Conservation (phyloP, 2,329 filamentous ascomycete genomes). For the Alternaria triticimaculans region DNA sequence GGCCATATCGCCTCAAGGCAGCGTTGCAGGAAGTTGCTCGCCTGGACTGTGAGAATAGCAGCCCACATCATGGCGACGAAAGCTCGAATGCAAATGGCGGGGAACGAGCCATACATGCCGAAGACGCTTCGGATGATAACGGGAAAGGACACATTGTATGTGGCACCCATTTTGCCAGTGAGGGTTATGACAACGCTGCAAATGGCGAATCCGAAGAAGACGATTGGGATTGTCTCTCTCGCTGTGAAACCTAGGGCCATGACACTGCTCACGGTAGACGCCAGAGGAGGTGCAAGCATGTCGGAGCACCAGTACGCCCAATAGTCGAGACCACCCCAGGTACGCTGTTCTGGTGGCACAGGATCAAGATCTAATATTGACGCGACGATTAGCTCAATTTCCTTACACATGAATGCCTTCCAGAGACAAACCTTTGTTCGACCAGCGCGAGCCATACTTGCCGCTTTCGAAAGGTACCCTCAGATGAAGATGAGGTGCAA, state of each 20-base stretch:
- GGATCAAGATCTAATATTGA: conserved; percentile 40
- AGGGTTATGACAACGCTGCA: conserved; percentile 58
- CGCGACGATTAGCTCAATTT: not conserved
- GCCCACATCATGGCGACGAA: conserved; percentile 58
- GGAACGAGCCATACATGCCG: conserved; percentile 53
- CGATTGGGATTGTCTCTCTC: conserved; percentile 57
- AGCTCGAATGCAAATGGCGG: conserved; percentile 54
- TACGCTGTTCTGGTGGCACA: conserved; percentile 53
- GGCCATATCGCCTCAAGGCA: conserved; percentile 55
- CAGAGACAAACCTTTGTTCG: conserved; percentile 51
- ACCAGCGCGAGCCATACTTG: conserved; percentile 55
- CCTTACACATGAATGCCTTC: not conserved
- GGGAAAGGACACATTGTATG: conserved; percentile 49
- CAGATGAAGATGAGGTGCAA: conserved; percentile 48
- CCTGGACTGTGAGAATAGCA: conserved; percentile 56
- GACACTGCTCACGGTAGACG: conserved; percentile 50
- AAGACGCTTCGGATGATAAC: conserved; percentile 55
- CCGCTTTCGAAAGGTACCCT: conserved; percentile 50
- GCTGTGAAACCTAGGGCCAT: conserved; percentile 56
- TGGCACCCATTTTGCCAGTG: conserved; percentile 54
- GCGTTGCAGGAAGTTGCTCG: conserved; percentile 51
- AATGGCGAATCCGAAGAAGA: conserved; percentile 56
- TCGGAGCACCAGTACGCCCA: conserved; percentile 60
- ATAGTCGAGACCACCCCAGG: conserved; percentile 55
- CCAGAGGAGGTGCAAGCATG: conserved; percentile 53